Conservation (phyloP, 2,329 filamentous ascomycete genomes). For the Colletotrichum melonis region DNA sequence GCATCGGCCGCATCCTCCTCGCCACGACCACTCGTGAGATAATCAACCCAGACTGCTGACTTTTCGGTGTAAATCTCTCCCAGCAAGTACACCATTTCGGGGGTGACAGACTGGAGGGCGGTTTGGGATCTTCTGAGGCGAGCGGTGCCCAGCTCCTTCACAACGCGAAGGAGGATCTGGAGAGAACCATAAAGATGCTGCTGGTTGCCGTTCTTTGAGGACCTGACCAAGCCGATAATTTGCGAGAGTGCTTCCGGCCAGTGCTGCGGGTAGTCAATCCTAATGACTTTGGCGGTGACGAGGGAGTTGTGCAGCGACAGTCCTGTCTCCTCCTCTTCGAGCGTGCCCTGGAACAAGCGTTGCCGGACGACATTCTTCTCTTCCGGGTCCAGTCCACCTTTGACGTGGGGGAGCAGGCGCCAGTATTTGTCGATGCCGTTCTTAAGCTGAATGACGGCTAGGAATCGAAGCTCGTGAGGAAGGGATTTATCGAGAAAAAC, state of each 20-base stretch:
- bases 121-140: conserved; percentile 80
- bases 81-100: conserved; percentile 85
- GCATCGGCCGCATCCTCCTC: conserved; percentile 69
- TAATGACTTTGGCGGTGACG: conserved; percentile 86
- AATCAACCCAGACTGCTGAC: conserved; percentile 75
- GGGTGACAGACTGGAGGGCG: conserved; percentile 80
- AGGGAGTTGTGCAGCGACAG: conserved; percentile 90
- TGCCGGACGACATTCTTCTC: conserved; percentile 84
- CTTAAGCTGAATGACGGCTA: conserved; percentile 93
- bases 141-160: conserved; percentile 90
- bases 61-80: conserved; percentile 82
- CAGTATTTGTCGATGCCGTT: conserved; percentile 97
- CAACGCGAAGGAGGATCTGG: conserved; percentile 82
- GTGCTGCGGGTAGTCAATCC: conserved; percentile 88
- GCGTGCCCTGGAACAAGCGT: conserved; percentile 79
- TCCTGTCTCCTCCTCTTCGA: conserved; percentile 79
- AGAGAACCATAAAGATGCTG: conserved; percentile 78
- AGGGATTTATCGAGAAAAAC: conserved; percentile 85
- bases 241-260: conserved; percentile 76
- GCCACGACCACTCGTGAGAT: conserved; percentile 67
- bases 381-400: conserved; percentile 76
- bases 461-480: conserved; percentile 82
- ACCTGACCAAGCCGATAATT: conserved; percentile 74
- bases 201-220: conserved; percentile 67
- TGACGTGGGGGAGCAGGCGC: conserved; percentile 69